Evolutionary conservation across 345 rosid species (phyloP), one percentile per base, ranked within the genome.

Genomic region (Odontarrhena argentea): DNA sequence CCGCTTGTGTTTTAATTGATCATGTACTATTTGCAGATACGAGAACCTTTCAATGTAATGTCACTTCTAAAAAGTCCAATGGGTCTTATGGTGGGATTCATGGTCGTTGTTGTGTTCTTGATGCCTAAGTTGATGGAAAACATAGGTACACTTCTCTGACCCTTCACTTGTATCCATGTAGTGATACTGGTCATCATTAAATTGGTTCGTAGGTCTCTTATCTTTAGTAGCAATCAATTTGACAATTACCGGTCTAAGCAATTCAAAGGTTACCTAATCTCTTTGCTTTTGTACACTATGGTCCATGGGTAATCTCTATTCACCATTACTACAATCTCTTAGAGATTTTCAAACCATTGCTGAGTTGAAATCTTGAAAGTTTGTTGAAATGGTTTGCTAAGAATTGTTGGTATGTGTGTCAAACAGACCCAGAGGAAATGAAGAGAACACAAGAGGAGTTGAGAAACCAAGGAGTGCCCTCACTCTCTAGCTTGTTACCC

Each of bases 51-150:
- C 87, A 74, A 82, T 50, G 52, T 87, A 68, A 83, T 94, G 97
- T 78, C 91, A 35, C 34, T 94, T 46, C 79, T 87, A 73, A 94
- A 94, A 57, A 94, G 99, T 71, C 99, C 97, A 35, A 94, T 94
- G 99, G 99, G 99, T 69, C 85, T 94, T 44, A 94, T 91, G 99
- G 67, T 88, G 76, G 99, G 97, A 70, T 91, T 94, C 72, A 94
- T 94, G 99, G 67, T 94, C 67, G 79, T 94, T 24, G 96, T 91
- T 1, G 73, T 94, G 75, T 94, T 94, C 80, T 55, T 94, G 38
- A 94, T 91, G 99, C 99, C 99, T 42, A 94, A 94, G 75, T 74
- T 91, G 72, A 74, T 91, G 84, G 99, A 91, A 78, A 91, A 86
- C 83, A 91, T 94, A 77, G 99, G 97, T 93, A 86, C 40, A 32